These are phyloP conservation scores for Exobasidium rhododendri DNA, from an alignment of 1,284 basidiomycete species.

Conservation along the genomic window DNA sequence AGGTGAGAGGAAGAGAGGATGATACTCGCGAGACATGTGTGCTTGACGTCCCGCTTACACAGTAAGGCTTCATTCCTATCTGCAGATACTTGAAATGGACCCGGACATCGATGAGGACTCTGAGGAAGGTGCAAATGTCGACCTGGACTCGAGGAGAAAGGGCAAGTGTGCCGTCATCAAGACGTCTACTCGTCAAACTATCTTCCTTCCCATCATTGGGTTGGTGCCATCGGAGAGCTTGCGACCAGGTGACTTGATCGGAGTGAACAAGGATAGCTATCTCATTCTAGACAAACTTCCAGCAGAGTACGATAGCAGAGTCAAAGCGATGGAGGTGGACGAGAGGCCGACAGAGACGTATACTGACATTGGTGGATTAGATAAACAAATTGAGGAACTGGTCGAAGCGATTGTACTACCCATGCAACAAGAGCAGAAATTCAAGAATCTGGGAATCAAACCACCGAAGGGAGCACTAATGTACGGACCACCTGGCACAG, in stretches of 20 bases:
- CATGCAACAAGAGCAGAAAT: conserved; percentile 77
- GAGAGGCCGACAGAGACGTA: conserved; percentile 75
- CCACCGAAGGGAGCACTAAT: conserved; percentile 75
- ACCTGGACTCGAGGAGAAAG: conserved; percentile 87
- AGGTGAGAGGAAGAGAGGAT: conserved; percentile 18
- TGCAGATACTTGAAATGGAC: conserved; percentile 84
- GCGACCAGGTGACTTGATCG: conserved; percentile 87
- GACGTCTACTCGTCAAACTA: conserved; percentile 90
- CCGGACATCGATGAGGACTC: conserved; percentile 82
- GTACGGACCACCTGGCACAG: conserved; percentile 84
- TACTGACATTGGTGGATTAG: conserved; percentile 73
- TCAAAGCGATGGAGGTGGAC: conserved; percentile 90
- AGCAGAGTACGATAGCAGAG: conserved; percentile 72
- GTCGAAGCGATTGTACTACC: conserved; percentile 76
- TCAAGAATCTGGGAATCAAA: conserved; percentile 75
- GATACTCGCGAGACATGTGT: not conserved
- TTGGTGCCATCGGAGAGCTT: conserved; percentile 88
- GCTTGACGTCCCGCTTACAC: too few species aligned
- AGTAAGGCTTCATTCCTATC: too few species aligned
- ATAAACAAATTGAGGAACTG: conserved; percentile 77
- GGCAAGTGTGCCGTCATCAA: conserved; percentile 99
- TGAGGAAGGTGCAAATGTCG: conserved; percentile 75
- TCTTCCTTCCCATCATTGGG: conserved; percentile 96
- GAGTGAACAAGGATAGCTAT: conserved; percentile 99
- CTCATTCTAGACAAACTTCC: conserved; percentile 85